A percentile compares a stretch with the other conserved stretches of the same genome.
These are phyloP conservation scores for Aspergillus thermomutatus DNA, from an alignment of 2,329 filamentous ascomycete genomes.

Conservation along the genomic window DNA sequence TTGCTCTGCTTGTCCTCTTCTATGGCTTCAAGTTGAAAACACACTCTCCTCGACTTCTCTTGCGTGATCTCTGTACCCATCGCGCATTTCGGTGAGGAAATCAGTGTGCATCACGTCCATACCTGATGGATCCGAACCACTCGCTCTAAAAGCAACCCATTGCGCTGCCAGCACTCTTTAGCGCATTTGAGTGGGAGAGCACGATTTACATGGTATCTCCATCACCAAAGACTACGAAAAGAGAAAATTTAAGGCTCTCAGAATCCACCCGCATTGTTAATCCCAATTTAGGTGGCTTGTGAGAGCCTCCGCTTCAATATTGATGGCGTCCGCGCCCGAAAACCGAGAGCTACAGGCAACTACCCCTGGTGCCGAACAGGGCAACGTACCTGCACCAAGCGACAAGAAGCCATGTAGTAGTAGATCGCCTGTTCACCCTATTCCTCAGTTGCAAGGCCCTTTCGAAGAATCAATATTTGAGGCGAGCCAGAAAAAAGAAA, in stretches of 20 bases:
- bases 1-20: background rate
- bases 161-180: background rate
- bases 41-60: background rate
- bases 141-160: background rate
- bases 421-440: constrained; percentile 36
- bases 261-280: background rate
- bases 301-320: background rate
- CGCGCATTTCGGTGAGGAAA: background rate
- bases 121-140: constrained; percentile 9
- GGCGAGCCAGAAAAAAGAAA: constrained; percentile 22
- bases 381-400: constrained; percentile 1
- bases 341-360: constrained; percentile 1
- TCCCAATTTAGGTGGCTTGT: background rate
- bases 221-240: background rate
- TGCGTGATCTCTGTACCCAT: background rate
- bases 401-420: constrained; percentile 4
- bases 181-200: background rate
- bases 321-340: constrained; percentile 7
- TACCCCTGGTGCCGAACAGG: constrained; percentile 4
- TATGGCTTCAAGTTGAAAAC: background rate
- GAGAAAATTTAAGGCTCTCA: background rate
- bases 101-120: background rate
- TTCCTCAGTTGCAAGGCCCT: constrained; percentile 42
- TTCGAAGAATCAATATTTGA: constrained; percentile 47
- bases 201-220: background rate